A percentile compares a stretch with the other conserved stretches of the same genome.
These are phyloP conservation scores for Nicotiana sylvestris DNA, from an alignment of 257 asterid genomes.

Conservation along the genomic window DNA sequence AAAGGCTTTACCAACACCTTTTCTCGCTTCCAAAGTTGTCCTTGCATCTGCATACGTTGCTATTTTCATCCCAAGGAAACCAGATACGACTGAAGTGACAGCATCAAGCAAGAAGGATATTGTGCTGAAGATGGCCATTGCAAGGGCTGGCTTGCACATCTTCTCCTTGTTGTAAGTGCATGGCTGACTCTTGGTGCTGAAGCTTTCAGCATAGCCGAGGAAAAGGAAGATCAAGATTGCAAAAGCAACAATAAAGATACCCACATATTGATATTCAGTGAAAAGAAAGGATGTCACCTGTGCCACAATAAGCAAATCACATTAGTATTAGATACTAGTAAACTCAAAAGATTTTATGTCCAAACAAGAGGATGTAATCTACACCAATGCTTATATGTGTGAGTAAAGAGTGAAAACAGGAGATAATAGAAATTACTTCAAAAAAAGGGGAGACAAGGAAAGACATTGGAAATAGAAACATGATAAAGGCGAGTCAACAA, in stretches of 20 bases:
- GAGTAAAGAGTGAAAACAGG: background rate
- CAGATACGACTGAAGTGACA: constrained; percentile 9
- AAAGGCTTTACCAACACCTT: constrained; percentile 33
- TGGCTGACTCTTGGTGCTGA: constrained; percentile 47
- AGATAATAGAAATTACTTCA: background rate
- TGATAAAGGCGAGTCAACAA: background rate
- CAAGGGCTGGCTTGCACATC: constrained; percentile 41
- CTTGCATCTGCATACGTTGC: background rate
- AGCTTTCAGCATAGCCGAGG: constrained; percentile 34
- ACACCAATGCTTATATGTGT: background rate
- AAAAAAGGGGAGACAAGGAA: background rate
- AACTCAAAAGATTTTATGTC: background rate
- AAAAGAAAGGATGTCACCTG: constrained; percentile 84
- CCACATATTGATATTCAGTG: constrained; percentile 42
- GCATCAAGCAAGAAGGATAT: constrained; percentile 7
- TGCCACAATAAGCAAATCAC: constrained; percentile 24
- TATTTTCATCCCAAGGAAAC: constrained; percentile 4
- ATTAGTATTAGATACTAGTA: background rate
- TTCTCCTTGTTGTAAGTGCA: constrained; percentile 30
- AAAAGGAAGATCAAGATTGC: constrained; percentile 4
- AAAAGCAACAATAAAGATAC: constrained; percentile 9
- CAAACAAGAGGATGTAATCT: background rate
- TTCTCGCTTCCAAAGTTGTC: constrained; percentile 9
- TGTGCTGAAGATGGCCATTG: constrained; percentile 7
- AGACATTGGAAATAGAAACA: background rate